Base-by-base conservation (phyloP, 148 eudicot species). In the Euryodendron excelsum region DNA sequence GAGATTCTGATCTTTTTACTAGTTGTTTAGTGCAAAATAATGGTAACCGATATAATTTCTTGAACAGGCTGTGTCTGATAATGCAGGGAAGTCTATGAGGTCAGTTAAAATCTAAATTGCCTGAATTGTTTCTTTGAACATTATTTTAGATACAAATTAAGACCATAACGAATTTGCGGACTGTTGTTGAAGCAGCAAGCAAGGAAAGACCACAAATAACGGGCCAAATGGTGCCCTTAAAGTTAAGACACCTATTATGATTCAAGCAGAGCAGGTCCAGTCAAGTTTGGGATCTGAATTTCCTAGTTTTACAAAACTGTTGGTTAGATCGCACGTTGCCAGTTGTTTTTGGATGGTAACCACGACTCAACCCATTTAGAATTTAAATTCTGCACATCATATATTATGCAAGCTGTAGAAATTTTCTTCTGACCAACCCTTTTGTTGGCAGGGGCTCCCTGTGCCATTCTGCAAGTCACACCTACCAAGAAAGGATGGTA, bases 321-420 rank as follows among this genome's bases (percentile, higher is more conserved):
- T 89, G 75, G 79, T 76, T 77, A 64, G 80, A 71, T 85, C 94
- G 34, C 84, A 87, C 67, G 90, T 89, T 74, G 60, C 82, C 73
- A 65, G 82, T 41, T 73, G 87, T 81, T 87, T 84, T 76, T 81
- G 85, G 87, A 77, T 91, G 94, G 91, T 87, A 81, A 82, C 69
- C n/a, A 72, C 12, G 27, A 39, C 50, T 47, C 44, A 36, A 6
- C 18, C 5, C 25, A 48, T 53, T 72, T 74, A 23, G n/a, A n/a
- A n/a, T n/a, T 27, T 69, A 55, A 67, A 64, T 66, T 55, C 15
- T 47, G n/a, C 1, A 39, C 15, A 48, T 14, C n/a, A 18, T n/a
- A 25, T 55, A 25, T 15, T 44, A 5, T 15, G 7, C 75, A 52
- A 31, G 45, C 27, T 8, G 2, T 0, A 55, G 37, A 71, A n/a